Conservation (phyloP, 1,284 basidiomycete genomes). For the Golubevia sp. region DNA sequence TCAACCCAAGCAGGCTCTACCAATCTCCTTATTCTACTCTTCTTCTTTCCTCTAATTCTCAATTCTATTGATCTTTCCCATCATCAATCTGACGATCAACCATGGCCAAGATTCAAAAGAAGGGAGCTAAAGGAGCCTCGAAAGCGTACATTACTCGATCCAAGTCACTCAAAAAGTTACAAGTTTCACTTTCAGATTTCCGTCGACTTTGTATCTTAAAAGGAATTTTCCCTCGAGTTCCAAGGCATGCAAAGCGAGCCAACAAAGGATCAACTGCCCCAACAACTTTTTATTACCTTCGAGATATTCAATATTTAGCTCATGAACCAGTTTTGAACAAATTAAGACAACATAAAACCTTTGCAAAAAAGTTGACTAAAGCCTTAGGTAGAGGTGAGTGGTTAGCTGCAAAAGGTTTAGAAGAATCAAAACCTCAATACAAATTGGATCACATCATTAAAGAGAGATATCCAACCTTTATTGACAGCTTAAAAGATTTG, state of each 20-base stretch:
- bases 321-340: conserved; percentile 57
- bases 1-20: too few species aligned
- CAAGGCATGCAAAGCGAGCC: conserved; percentile 54
- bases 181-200: conserved; percentile 60
- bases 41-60: too few species aligned
- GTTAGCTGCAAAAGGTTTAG: conserved; percentile 55
- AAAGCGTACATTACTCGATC: conserved; percentile 76
- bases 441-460: conserved; percentile 60
- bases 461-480: conserved; percentile 59
- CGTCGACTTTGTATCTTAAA: conserved; percentile 60
- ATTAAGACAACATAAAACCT: conserved; percentile 57
- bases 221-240: conserved; percentile 59
- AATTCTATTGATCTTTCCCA: too few species aligned
- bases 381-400: conserved; percentile 56
- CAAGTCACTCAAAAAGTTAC: conserved; percentile 56
- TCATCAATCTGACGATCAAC: conserved; percentile 39
- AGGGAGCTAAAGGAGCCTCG: conserved; percentile 66
- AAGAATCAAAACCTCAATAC: conserved; percentile 53
- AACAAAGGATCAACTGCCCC: conserved; percentile 58
- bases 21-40: too few species aligned
- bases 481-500: conserved; percentile 54
- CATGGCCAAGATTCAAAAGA: conserved; percentile 40
- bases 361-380: conserved; percentile 58
- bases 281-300: conserved; percentile 58
- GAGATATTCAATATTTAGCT: conserved; percentile 57